Evolutionary conservation across 176 grass and related monocot genomes (phyloP), one percentile per base, ranked within the genome.

Genomic region (Lolium rigidum): DNA sequence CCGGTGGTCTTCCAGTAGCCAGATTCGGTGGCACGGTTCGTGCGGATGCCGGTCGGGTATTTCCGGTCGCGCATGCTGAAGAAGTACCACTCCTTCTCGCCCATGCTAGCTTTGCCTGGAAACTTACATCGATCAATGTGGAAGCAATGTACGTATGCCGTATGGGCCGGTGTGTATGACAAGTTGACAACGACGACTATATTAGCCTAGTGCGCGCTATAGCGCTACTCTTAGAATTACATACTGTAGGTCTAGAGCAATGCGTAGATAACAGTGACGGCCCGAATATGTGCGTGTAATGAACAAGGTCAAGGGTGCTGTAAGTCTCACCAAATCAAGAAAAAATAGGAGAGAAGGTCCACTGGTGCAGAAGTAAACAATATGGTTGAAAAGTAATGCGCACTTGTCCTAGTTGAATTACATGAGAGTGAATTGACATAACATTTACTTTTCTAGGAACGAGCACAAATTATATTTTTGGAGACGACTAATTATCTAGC

Each of bases 1-100:
- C 93, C 93, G 2, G 93, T 95, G 14, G 93, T 95, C 83, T 95
- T 95, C 93, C 93, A 95, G 74, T 95, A 95, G 52, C 93, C 93
- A 0, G 93, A 92, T 39, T 95, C 93, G 5, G 93, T 95, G 59
- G 93, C 93, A 9, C 93, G 90, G 74, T 95, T 95, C 10, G 93
- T 95, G 21, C 93, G 82, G 58, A 95, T 86, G 2, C 93, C 93
- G 1, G 93, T 95, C 1, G 93, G 93, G 88, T 95, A 95, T 46
- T 95, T 95, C 14, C 93, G 62, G 67, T 95, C 93, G 6, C 89
- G 88, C 93, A 95, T 90, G 86, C 93, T 93, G 83, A 95, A 95
- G 88, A 95, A 95, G 79, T 95, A 95, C 93, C 93, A 95, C 39
- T 93, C 93, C 4, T 95, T 95, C 93, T 95, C 90, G 2, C 90